Base-by-base conservation (phyloP, 2,329 filamentous ascomycete genomes). In the Stachybotrys chlorohalonatus region DNA sequence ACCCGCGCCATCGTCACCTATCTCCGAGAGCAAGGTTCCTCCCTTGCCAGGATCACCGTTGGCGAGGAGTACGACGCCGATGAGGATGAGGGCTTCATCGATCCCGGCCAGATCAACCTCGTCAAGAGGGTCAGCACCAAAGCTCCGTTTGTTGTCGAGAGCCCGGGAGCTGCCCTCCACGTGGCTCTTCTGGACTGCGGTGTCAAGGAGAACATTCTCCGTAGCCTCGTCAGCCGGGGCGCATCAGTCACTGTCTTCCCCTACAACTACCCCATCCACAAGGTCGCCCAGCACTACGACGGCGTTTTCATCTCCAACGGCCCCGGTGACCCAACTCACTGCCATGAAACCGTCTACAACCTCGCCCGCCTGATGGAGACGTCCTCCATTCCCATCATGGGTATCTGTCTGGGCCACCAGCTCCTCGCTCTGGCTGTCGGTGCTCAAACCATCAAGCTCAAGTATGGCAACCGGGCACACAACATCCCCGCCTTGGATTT, bases 281-380 rank as follows among this genome's bases (percentile, higher is more conserved):
- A 97, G 82, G 89, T 96, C 45, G 89, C 94, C 55, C 89, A 95
- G 74, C 91, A 97, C 81, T 97, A 96, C 65, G 94, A 99, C 65
- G 94, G 94, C 68, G 86, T 99, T 68, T 99, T 99, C 82, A 96
- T 97, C 77, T 96, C 91, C 74, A 99, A 99, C 76, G 94, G 94
- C 57, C 94, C 94, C 31, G 94, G 94, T 75, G 94, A 99, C 75
- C 94, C 94, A 64, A 97, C 92, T 47, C 94, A 99, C 76, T 96
- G 92, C 79, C 88, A 91, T 68, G 84, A 90, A 66, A 96, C 94
- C 47, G 90, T 95, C 60, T 93, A 95, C 82, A 92, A 95, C 77
- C 83, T 99, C 54, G 81, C 82, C 65, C 89, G 90, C 66, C 77
- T 99, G 66, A 96, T 99, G 83, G 89, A 95, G 72, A 86, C 84